These are phyloP conservation scores for Amanita rubescens DNA, from an alignment of 768 basidiomycete species.

Conservation along the genomic window DNA sequence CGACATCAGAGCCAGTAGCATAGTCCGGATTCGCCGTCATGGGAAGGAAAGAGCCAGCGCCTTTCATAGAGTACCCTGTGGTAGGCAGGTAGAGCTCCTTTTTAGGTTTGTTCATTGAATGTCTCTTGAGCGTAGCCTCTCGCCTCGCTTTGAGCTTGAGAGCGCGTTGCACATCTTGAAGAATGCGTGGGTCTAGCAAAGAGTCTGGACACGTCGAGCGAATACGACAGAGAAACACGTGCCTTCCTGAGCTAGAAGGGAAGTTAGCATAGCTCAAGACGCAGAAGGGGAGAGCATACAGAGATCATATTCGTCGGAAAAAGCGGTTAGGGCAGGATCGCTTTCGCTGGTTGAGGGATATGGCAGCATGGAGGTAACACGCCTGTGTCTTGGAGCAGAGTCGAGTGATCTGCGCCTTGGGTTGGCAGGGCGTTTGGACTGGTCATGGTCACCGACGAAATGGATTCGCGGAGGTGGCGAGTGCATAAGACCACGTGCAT, in stretches of 20 bases:
- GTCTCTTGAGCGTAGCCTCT: constrained; percentile 47
- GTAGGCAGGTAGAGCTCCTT: constrained; percentile 6
- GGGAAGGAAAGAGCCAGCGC: neutral
- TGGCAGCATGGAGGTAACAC: neutral
- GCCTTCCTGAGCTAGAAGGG: constrained; percentile 64
- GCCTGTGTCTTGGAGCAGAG: neutral
- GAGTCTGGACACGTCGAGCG: neutral
- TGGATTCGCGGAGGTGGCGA: constrained; percentile 1
- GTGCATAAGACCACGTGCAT: neutral
- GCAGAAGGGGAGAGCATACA: constrained; percentile 31
- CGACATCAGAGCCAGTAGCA: constrained; percentile 10
- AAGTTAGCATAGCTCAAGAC: constrained; percentile 4
- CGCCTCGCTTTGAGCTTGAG: constrained; percentile 66
- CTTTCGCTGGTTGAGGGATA: neutral
- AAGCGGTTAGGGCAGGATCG: neutral
- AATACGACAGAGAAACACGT: constrained; percentile 17
- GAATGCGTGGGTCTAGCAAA: constrained; percentile 61
- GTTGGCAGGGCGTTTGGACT: neutral
- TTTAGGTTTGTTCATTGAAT: constrained; percentile 8
- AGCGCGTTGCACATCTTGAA: constrained; percentile 76
- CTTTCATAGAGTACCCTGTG: neutral
- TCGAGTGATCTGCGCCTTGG: neutral
- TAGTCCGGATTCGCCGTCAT: constrained; percentile 8
- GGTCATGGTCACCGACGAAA: neutral
- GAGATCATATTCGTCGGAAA: constrained; percentile 59